phyloP scores from a whole-genome alignment of 1,139 yeast species.

The Geotrichum cucujoidarum region DNA sequence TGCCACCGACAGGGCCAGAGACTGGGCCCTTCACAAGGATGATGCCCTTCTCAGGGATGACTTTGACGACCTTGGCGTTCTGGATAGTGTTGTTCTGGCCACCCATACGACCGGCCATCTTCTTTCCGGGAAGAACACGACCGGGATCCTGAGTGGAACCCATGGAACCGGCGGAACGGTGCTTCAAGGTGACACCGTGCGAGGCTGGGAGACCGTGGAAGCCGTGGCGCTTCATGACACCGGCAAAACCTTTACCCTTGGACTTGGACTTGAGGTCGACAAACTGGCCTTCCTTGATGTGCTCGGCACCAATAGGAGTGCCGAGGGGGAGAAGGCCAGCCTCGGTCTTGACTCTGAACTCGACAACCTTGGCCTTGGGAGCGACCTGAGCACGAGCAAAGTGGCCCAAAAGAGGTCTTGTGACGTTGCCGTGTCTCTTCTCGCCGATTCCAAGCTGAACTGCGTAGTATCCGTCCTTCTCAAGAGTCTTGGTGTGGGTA shows the following conservation, averaged over 20 bases:
- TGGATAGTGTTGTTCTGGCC: conserved; percentile 65
- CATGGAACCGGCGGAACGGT: conserved; percentile 95
- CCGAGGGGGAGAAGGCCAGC: conserved; percentile 72
- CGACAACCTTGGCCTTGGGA: conserved; percentile 71
- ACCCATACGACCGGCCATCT: conserved; percentile 99
- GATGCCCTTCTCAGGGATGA: conserved; percentile 75
- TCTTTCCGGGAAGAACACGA: conserved; percentile 92
- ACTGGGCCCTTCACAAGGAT: conserved; percentile 83
- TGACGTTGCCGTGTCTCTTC: conserved; percentile 56
- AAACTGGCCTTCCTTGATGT: conserved; percentile 74
- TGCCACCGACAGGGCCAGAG: conserved; percentile 81
- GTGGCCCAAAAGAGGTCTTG: conserved; percentile 67
- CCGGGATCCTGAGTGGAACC: conserved; percentile 96
- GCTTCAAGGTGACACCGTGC: conserved; percentile 93
- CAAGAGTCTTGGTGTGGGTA: conserved; percentile 59
- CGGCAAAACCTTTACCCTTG: conserved; percentile 96
- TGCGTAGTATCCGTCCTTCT: conserved; percentile 72
- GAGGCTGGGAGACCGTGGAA: conserved; percentile 87
- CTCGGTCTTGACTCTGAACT: conserved; percentile 69
- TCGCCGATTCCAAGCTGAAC: conserved; percentile 86
- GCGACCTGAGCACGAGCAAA: conserved; percentile 76
- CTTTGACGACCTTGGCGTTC: conserved; percentile 71
- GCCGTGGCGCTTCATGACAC: conserved; percentile 97
- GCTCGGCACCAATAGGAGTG: conserved; percentile 73
- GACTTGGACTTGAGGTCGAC: conserved; percentile 76